phyloP scores from a whole-genome alignment of 331 rosid species.

The Dryas integrifolia region DNA sequence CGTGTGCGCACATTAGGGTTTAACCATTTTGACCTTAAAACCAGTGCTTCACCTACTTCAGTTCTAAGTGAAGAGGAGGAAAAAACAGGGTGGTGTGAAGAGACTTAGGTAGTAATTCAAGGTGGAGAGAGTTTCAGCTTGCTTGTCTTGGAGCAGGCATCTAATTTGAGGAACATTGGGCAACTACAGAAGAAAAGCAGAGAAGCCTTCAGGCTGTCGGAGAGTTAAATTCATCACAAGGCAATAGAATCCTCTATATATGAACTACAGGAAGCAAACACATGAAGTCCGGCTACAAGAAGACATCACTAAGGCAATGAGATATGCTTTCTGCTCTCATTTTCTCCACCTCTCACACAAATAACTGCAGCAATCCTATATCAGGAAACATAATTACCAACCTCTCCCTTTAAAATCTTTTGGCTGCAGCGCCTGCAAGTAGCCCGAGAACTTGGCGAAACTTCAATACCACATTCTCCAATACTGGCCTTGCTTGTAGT shows the following conservation, averaged over 20 bases:
- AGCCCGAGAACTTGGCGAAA: constrained; percentile 80
- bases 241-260: not conserved
- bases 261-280: not conserved
- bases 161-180: too few relatives aligned
- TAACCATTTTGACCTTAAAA: not conserved
- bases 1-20: not conserved
- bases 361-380: not conserved
- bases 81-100: not conserved
- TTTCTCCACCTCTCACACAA: not conserved
- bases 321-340: too few relatives aligned
- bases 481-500: constrained; percentile 20
- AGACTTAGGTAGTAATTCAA: not conserved
- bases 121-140: not conserved
- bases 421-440: constrained; percentile 65
- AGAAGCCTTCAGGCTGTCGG: not conserved
- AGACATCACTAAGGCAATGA: not conserved
- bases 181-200: not conserved
- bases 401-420: constrained; percentile 84
- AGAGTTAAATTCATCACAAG: not conserved
- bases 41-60: not conserved
- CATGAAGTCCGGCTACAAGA: not conserved
- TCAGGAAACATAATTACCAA: constrained; percentile 25
- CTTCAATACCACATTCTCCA: constrained; percentile 56
- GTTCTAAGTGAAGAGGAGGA: not conserved
- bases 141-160: not conserved